Evolutionary conservation across 352 stramenopile species (phyloP).

Genomic region (Pythium utonaiense): DNA sequence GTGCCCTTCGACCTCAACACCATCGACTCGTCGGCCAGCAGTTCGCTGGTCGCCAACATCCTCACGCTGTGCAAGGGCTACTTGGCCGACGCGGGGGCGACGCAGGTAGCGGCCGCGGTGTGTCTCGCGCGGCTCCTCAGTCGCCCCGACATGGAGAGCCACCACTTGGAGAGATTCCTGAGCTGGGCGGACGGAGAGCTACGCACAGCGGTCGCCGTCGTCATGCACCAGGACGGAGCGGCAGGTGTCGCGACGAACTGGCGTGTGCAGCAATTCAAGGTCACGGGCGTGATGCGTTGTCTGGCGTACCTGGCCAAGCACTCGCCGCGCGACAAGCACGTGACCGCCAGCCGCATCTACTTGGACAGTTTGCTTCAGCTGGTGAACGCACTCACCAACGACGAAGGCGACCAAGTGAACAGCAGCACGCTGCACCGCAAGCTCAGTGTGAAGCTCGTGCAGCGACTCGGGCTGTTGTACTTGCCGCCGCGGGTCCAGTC

Average conservation of each 20-base stretch:
- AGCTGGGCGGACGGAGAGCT: conserved; percentile 82
- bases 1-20: conserved; percentile 97
- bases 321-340: conserved; percentile 66
- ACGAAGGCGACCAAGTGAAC: conserved; percentile 31
- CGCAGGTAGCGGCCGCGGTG: conserved; percentile 91
- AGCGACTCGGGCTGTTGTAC: conserved; percentile 92
- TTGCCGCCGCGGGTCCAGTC: conserved; percentile 91
- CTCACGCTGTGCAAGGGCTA: conserved; percentile 86
- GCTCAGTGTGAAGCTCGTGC: conserved; percentile 96
- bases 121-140: conserved; percentile 94
- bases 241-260: conserved; percentile 16
- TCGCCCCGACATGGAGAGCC: conserved; percentile 93
- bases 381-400: conserved; percentile 50
- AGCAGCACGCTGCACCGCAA: conserved; percentile 90
- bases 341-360: conserved; percentile 67
- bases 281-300: conserved; percentile 80
- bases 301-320: conserved; percentile 80
- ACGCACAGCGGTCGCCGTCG: conserved; percentile 13
- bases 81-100: conserved; percentile 76
- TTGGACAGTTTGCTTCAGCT: conserved; percentile 71
- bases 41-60: conserved; percentile 75
- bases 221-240: conserved; percentile 20
- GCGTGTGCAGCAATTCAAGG: conserved; percentile 66
- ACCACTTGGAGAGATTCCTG: conserved; percentile 90
- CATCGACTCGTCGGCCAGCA: conserved; percentile 88